Base-by-base conservation (phyloP, 2,329 filamentous ascomycete species). In the Aspergillus glaucus region DNA sequence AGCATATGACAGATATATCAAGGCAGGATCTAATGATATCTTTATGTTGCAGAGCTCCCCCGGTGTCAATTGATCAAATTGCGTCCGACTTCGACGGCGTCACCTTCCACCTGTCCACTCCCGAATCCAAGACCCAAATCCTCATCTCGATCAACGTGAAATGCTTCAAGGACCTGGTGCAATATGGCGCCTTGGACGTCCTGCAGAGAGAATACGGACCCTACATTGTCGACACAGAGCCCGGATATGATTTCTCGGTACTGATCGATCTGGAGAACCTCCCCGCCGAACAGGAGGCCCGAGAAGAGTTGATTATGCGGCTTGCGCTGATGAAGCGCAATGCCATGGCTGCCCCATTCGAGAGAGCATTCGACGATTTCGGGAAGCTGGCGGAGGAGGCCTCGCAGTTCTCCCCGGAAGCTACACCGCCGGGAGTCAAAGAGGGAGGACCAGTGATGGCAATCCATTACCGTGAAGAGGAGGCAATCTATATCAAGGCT, bases 11-110 rank as follows among this genome's bases (percentile, higher is more conserved):
- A 64, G 63, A 47, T 63, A 62, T 67, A 71, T 37, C 46, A 59
- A 56, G 57, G 62, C 62, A 62, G 55, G 65, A 72, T 70, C 71
- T 66, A 65, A 68, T 62, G 56, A 56, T 43, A n/a, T 10, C 7
- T 14, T 19, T 50, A 45, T 44, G 46, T 54, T 52, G 56, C 65
- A 96, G 92, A 73, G 87, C 87, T 69, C 76, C 88, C 59, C 89
- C 90, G 50, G 81, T 83, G 51, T 89, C 88, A 60, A 95, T 99
- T 70, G 94, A 98, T 74, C 93, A 99, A 77, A 89, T 95, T 55
- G 89, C 96, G 55, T 97, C 92, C 68, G 93, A 99, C 75, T 99
- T 99, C 67, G 94, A 98, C 74, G 92, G 92, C 67, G 93, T 97
- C 61, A 95, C 88, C 59, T 99, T 97, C 75, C 93, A 98, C 73